These are phyloP conservation scores for Tetracladium setigerum DNA, from an alignment of 495 filamentous ascomycete species.

Conservation along the genomic window DNA sequence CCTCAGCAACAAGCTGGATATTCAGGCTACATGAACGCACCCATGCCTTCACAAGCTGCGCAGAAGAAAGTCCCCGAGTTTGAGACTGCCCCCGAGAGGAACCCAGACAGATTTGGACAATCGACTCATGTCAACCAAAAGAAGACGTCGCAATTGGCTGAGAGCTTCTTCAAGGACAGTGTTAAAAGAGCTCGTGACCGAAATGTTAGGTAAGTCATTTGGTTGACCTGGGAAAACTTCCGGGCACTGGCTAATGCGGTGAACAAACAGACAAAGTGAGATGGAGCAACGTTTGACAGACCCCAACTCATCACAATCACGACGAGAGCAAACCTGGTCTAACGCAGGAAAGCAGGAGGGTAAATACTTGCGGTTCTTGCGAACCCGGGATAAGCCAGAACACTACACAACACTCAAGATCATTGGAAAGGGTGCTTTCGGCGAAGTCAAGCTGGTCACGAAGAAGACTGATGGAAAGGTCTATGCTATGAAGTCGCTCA, in stretches of 20 bases:
- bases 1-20: conserved; percentile 51
- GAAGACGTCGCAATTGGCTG: conserved; percentile 69
- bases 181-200: conserved; percentile 86
- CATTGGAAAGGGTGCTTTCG: conserved; percentile 98
- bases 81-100: conserved; percentile 56
- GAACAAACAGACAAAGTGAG: conserved; percentile 66
- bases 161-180: conserved; percentile 92
- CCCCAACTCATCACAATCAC: conserved; percentile 60
- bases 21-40: conserved; percentile 55
- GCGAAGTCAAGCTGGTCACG: conserved; percentile 94
- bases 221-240: conserved; percentile 1
- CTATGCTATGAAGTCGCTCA: conserved; percentile 94
- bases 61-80: conserved; percentile 34
- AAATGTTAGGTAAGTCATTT: conserved; percentile 63
- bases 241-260: neutral
- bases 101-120: conserved; percentile 64
- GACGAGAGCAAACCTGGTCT: conserved; percentile 71
- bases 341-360: conserved; percentile 77
- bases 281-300: conserved; percentile 77
- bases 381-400: conserved; percentile 81
- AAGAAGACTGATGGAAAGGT: conserved; percentile 95
- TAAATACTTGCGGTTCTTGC: conserved; percentile 85
- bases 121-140: conserved; percentile 60
- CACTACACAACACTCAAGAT: conserved; percentile 96
- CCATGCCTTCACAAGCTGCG: conserved; percentile 44